Percentiles rank a stretch among this genome's conserved stretches.
Evolutionary conservation across 2,329 filamentous ascomycete species (phyloP).

Genomic region (Amauroascus niger): DNA sequence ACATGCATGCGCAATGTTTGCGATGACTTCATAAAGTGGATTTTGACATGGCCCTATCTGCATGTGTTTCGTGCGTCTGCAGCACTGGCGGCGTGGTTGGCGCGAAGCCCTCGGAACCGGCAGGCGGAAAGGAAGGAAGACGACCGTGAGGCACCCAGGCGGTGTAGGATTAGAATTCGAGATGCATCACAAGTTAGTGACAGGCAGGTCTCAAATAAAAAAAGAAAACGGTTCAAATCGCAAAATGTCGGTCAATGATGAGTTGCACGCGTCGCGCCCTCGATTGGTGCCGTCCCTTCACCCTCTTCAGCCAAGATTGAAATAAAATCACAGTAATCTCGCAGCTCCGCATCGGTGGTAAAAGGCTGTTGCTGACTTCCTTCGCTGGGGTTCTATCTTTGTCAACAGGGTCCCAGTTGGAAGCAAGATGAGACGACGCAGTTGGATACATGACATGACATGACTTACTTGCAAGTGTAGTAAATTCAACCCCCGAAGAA

Average conservation of each 20-base stretch:
- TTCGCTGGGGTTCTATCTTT: no score
- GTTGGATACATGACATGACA: no score
- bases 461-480: no score
- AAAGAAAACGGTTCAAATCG: neutral
- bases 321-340: neutral
- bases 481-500: neutral
- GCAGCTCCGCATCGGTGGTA: neutral
- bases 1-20: neutral
- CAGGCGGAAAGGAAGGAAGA: neutral
- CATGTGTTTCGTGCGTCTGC: conserved; percentile 5
- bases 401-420: no score
- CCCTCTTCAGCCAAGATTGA: neutral
- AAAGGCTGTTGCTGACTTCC: neutral
- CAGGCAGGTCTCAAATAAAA: neutral
- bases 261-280: conserved; percentile 6
- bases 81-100: neutral
- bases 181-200: conserved; percentile 2
- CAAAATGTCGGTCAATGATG: conserved; percentile 9
- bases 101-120: neutral
- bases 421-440: no score
- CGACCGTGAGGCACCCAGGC: neutral
- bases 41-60: neutral
- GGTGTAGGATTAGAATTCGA: conserved; percentile 6
- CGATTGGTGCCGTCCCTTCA: neutral
- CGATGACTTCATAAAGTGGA: neutral